Evolutionary conservation across 495 filamentous ascomycete genomes (phyloP).

Genomic region (Hypomontagnella submonticulosa): DNA sequence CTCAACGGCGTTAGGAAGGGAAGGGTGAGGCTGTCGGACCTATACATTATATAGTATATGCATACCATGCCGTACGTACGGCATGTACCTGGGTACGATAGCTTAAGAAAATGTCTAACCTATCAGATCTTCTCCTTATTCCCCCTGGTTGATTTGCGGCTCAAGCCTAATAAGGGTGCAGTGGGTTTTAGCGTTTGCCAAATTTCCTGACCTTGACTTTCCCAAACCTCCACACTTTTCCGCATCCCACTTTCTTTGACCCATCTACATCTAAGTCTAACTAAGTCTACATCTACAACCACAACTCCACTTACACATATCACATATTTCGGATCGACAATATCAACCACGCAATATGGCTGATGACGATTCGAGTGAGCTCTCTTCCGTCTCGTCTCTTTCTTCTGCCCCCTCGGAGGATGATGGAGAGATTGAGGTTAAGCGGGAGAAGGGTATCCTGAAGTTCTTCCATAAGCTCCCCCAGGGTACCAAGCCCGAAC

Average conservation of each 20-base stretch:
- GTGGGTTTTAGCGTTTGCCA: conserved; percentile 48
- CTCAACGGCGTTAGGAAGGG: not conserved
- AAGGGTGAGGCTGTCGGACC: conserved; percentile 10
- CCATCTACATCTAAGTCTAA: conserved; percentile 8
- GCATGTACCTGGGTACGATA: conserved; percentile 14
- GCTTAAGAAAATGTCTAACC: conserved; percentile 44
- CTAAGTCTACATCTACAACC: no score
- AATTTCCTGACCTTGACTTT: conserved; percentile 25
- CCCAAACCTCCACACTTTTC: conserved; percentile 36
- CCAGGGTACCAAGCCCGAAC: conserved; percentile 48
- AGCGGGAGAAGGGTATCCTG: conserved; percentile 62
- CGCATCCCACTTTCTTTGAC: conserved; percentile 28
- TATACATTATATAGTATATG: not conserved
- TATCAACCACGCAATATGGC: conserved; percentile 48
- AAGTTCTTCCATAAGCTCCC: conserved; percentile 67
- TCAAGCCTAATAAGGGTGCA: conserved; percentile 48
- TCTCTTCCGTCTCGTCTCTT: conserved; percentile 65
- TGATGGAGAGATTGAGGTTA: conserved; percentile 61
- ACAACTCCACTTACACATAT: no score
- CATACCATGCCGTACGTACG: not conserved
- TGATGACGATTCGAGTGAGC: conserved; percentile 65
- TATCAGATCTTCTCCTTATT: conserved; percentile 46
- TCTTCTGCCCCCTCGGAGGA: conserved; percentile 65
- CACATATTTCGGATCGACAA: conserved; percentile 11
- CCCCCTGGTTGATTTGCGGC: conserved; percentile 48